These are phyloP conservation scores for Schizonepeta tenuifolia DNA, from an alignment of 257 asterid species.

Conservation along the genomic window DNA sequence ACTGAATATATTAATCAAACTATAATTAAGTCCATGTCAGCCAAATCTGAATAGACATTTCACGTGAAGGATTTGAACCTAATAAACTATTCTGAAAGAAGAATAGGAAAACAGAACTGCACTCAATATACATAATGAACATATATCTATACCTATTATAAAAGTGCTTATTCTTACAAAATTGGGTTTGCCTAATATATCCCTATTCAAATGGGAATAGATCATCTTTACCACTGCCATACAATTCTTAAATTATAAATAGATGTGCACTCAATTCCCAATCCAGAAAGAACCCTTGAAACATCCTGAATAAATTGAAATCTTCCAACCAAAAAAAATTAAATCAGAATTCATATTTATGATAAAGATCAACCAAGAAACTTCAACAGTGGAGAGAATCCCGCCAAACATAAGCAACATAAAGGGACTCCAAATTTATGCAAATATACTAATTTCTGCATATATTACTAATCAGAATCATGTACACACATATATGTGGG, in stretches of 20 bases:
- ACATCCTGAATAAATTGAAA: neutral
- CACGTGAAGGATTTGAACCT: neutral
- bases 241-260: too few relatives aligned
- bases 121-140: neutral
- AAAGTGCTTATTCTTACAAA: too few relatives aligned
- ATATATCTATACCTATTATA: too few relatives aligned
- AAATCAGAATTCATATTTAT: neutral
- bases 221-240: too few relatives aligned
- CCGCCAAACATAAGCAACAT: neutral
- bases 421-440: neutral
- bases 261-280: neutral
- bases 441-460: neutral
- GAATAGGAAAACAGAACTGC: neutral
- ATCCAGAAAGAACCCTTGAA: neutral
- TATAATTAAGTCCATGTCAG: neutral
- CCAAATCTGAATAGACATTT: neutral
- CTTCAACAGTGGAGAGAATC: neutral
- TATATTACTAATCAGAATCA: too few relatives aligned
- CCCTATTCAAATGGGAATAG: too few relatives aligned
- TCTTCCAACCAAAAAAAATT: neutral
- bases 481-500: neutral
- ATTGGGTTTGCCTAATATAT: too few relatives aligned
- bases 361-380: constrained; percentile 18
- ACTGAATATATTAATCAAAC: neutral
- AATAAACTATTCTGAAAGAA: neutral